Conservation (phyloP, 176 grass and related monocot genomes). For the Pharus latifolius region DNA sequence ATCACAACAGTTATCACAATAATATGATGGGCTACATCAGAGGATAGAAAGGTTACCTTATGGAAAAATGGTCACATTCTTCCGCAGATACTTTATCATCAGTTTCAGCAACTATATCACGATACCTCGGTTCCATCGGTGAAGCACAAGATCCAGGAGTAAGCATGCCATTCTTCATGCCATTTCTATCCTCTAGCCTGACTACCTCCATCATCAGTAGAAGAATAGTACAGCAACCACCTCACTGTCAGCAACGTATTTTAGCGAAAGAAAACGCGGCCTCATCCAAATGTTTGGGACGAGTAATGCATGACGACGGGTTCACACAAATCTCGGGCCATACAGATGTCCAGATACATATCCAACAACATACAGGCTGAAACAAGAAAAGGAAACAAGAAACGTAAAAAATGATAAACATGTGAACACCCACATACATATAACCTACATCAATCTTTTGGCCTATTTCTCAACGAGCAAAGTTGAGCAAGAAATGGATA, state of each 20-base stretch:
- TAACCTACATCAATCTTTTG: too few species aligned
- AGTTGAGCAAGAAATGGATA: too few species aligned
- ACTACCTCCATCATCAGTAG: slow-evolving; percentile 19
- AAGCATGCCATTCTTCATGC: slow-evolving; percentile 9
- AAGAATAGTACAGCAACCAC: background rate
- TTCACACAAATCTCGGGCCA: too few species aligned
- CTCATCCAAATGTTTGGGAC: too few species aligned
- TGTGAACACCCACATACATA: too few species aligned
- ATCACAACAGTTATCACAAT: slow-evolving; percentile 16
- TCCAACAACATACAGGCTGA: background rate
- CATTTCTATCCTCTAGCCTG: slow-evolving; percentile 14
- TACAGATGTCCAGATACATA: too few species aligned
- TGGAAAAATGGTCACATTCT: slow-evolving; percentile 68
- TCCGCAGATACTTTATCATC: slow-evolving; percentile 6
- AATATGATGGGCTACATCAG: background rate
- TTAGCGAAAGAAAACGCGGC: background rate
- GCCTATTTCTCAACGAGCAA: too few species aligned
- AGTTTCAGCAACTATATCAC: slow-evolving; percentile 3
- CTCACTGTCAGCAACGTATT: slow-evolving; percentile 2
- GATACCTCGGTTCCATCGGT: background rate
- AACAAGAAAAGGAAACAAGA: too few species aligned
- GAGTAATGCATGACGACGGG: too few species aligned
- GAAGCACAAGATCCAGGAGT: slow-evolving; percentile 4
- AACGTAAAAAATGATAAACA: too few species aligned
- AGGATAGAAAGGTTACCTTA: slow-evolving; percentile 43